phyloP scores from a whole-genome alignment of 2,329 filamentous ascomycete genomes.

The Cladorrhinum sp. region DNA sequence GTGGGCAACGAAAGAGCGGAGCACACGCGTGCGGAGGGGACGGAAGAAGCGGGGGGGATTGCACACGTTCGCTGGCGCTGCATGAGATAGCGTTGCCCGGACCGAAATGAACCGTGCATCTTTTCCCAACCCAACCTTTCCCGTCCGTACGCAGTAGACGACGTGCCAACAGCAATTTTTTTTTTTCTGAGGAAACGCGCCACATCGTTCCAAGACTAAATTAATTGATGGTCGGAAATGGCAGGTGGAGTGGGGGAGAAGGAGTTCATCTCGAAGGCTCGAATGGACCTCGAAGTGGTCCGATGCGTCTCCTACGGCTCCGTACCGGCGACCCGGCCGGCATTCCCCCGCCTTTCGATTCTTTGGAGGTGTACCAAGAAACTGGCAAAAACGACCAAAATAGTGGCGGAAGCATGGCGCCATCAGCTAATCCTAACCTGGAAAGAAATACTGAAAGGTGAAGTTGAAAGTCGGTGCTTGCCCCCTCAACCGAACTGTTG shows the following conservation, averaged over 20 bases:
- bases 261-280: neutral
- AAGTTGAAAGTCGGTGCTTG: neutral
- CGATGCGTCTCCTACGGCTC: neutral
- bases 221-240: neutral
- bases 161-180: neutral
- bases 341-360: neutral
- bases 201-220: neutral
- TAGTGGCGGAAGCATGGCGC: neutral
- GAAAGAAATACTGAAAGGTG: neutral
- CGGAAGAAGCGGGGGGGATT: conserved; percentile 35
- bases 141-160: no score
- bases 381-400: neutral
- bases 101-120: conserved; percentile 16
- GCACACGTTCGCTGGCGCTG: conserved; percentile 20
- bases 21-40: neutral
- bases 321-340: neutral
- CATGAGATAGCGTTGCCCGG: conserved; percentile 12
- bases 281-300: neutral
- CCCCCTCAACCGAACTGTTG: conserved; percentile 3
- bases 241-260: neutral
- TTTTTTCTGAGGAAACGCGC: neutral
- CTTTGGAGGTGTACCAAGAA: neutral
- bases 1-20: no score
- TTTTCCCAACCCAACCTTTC: neutral
- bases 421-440: neutral